These are phyloP conservation scores for Populus hybrid DNA, from an alignment of 441 rosid species.

Conservation along the genomic window DNA sequence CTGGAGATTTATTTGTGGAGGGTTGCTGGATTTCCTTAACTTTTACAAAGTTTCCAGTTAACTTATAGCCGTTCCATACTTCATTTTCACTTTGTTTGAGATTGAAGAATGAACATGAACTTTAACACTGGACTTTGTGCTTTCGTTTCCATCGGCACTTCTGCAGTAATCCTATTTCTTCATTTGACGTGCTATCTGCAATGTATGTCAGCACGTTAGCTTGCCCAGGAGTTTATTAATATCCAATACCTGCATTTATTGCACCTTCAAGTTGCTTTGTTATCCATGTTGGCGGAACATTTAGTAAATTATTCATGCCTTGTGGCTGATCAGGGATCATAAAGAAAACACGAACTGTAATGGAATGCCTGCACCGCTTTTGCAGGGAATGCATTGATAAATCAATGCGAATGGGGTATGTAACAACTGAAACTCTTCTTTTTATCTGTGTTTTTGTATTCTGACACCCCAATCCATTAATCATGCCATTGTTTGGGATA, in stretches of 20 bases:
- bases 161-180: neutral
- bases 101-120: neutral
- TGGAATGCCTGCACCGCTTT: conserved; percentile 97
- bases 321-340: conserved; percentile 62
- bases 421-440: neutral
- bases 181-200: neutral
- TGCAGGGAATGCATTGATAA: conserved; percentile 98
- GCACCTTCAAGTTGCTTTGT: neutral
- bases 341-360: conserved; percentile 92
- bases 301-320: conserved; percentile 8
- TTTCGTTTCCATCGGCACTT: neutral
- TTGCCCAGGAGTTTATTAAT: conserved; percentile 3
- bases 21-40: neutral
- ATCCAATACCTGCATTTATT: neutral
- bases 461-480: neutral
- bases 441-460: neutral
- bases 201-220: neutral
- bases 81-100: neutral
- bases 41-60: neutral
- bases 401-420: conserved; percentile 97
- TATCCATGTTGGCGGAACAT: neutral
- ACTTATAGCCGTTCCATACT: neutral
- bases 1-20: neutral
- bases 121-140: conserved; percentile 5
- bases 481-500: conserved; percentile 1